Conservation (phyloP, 805 yeast species). For the Starmerella tilneyi region DNA sequence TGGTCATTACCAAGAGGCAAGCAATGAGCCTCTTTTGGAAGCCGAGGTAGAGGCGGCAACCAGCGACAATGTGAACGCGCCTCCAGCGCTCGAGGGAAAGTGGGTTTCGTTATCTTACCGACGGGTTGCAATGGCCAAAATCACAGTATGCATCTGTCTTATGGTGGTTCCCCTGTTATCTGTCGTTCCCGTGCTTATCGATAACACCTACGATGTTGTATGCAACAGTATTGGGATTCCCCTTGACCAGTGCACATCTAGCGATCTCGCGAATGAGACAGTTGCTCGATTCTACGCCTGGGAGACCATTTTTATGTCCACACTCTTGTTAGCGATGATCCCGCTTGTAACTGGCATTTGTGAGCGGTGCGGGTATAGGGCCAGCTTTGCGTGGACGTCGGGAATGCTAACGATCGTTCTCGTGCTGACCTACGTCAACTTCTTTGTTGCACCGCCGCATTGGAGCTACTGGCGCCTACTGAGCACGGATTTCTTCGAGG, state of each 20-base stretch:
- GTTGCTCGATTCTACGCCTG: background rate
- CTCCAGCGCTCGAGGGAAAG: background rate
- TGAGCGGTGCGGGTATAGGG: constrained; percentile 2
- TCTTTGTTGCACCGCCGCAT: background rate
- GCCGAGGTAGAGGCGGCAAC: background rate
- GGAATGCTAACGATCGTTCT: background rate
- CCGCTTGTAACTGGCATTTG: constrained; percentile 1
- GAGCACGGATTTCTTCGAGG: background rate
- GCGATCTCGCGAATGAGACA: background rate
- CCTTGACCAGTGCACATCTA: background rate
- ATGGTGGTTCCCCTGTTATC: background rate
- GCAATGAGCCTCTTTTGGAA: background rate
- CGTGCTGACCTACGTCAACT: background rate
- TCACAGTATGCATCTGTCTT: background rate
- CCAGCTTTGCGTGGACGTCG: background rate
- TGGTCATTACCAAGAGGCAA: background rate
- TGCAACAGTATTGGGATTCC: constrained; percentile 1
- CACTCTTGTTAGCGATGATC: background rate
- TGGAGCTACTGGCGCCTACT: constrained; percentile 1
- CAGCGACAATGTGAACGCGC: background rate
- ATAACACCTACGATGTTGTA: background rate
- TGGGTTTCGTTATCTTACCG: background rate
- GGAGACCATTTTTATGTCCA: background rate
- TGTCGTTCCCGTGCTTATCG: background rate
- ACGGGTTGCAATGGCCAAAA: background rate